Evolutionary conservation across 208 protist species (phyloP).

Genomic region (Herpetomonas samuelpessoai): DNA sequence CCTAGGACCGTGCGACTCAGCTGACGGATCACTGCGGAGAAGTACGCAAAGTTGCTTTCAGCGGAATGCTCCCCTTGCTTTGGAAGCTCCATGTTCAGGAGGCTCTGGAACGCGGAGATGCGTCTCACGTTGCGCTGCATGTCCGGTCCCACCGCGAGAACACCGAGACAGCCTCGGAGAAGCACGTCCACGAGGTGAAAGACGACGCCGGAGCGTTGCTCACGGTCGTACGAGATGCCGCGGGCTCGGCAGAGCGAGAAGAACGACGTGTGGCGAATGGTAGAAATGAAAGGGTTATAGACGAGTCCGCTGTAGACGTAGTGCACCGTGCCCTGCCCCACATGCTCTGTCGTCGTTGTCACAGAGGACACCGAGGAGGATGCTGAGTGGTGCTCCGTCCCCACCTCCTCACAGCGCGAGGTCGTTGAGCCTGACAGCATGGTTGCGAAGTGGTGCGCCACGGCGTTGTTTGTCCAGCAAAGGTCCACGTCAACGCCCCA

Average conservation of each 20-base stretch:
- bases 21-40: constrained; percentile 73
- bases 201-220: constrained; percentile 49
- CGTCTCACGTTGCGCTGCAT: constrained; percentile 26
- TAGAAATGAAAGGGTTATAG: constrained; percentile 84
- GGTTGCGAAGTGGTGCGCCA: constrained; percentile 60
- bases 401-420: background rate
- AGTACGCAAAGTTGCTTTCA: constrained; percentile 90
- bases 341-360: no score
- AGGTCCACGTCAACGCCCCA: constrained; percentile 93
- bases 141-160: constrained; percentile 57
- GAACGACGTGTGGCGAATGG: constrained; percentile 77
- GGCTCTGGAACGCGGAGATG: constrained; percentile 76
- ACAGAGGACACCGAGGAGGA: no score
- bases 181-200: constrained; percentile 88
- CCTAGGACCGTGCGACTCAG: no score
- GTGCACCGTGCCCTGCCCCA: no score
- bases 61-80: constrained; percentile 81
- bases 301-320: constrained; percentile 91
- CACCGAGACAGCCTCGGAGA: constrained; percentile 79
- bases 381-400: no score
- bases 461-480: constrained; percentile 72
- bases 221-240: constrained; percentile 68
- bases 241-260: constrained; percentile 76
- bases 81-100: constrained; percentile 81
- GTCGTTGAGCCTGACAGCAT: constrained; percentile 7